A percentile compares a stretch with the other conserved stretches of the same genome.
Evolutionary conservation across 2,329 filamentous ascomycete species (phyloP).

Genomic region (Ophiostoma tasmaniense): DNA sequence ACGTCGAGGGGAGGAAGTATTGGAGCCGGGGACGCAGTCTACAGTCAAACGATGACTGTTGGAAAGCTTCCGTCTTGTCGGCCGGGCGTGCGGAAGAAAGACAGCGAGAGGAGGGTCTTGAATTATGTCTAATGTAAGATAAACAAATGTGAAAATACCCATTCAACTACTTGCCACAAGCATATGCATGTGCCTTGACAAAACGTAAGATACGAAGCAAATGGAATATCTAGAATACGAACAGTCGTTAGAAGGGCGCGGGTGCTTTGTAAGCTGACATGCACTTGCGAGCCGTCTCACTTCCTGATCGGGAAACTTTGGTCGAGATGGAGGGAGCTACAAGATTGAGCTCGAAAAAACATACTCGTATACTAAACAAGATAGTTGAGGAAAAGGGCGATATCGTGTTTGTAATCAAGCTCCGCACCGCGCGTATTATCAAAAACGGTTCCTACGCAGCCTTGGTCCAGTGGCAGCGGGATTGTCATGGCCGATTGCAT

Average conservation of each 20-base stretch:
- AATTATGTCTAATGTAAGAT: slow-evolving; percentile 12
- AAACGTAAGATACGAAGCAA: neutral
- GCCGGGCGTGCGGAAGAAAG: neutral
- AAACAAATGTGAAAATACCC: slow-evolving; percentile 13
- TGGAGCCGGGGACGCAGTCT: neutral
- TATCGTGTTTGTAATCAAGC: neutral
- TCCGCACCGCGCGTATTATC: neutral
- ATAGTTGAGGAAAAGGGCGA: neutral
- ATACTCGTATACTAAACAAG: neutral
- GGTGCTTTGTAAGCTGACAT: neutral
- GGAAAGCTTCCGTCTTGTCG: neutral
- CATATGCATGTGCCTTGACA: neutral
- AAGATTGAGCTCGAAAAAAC: neutral
- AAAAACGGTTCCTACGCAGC: neutral
- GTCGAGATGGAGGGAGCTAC: neutral
- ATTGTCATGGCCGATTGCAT: neutral
- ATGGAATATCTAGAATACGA: neutral
- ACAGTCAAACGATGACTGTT: neutral
- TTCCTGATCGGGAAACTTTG: slow-evolving; percentile 18
- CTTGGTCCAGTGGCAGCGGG: neutral
- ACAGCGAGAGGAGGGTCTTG: neutral
- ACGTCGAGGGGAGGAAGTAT: neutral
- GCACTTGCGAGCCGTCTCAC: neutral
- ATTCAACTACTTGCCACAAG: neutral
- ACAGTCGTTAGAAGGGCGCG: neutral